These are phyloP conservation scores for Coemansia sp. DNA, from an alignment of 192 early-diverging fungal species.

Conservation along the genomic window DNA sequence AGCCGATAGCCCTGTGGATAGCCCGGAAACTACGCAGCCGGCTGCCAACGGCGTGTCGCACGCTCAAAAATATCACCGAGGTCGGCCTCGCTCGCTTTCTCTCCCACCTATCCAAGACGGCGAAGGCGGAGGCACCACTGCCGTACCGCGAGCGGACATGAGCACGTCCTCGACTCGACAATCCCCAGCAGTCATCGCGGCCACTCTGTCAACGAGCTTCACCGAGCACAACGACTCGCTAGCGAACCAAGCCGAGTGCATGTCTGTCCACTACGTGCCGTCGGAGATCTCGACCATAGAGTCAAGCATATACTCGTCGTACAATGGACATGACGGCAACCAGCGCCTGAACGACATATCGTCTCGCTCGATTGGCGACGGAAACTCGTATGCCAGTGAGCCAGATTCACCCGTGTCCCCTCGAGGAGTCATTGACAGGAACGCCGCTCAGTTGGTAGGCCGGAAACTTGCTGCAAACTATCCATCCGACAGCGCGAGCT, in stretches of 20 bases:
- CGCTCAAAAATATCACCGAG: conserved; percentile 5
- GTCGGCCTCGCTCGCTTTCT: conserved; percentile 34
- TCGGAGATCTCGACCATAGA: conserved; percentile 56
- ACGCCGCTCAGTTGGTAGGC: not conserved
- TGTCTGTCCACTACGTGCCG: conserved; percentile 40
- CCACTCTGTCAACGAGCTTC: conserved; percentile 53
- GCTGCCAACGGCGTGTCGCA: conserved; percentile 2
- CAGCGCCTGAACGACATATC: conserved; percentile 24
- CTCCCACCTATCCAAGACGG: conserved; percentile 23
- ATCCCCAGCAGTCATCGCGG: conserved; percentile 37
- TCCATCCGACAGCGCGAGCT: not conserved
- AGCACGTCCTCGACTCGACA: conserved; percentile 4
- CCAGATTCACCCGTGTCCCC: conserved; percentile 33
- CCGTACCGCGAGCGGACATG: not conserved
- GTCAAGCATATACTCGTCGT: conserved; percentile 51
- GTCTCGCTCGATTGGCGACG: conserved; percentile 34
- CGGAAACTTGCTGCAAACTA: not conserved
- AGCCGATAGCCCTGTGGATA: not conserved
- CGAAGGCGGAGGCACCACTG: not conserved
- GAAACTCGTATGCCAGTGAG: conserved; percentile 47
- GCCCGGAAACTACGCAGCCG: not conserved
- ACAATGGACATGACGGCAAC: conserved; percentile 28
- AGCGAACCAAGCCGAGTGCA: conserved; percentile 23
- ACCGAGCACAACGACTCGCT: conserved; percentile 29
- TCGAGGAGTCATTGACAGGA: conserved; percentile 4